Percentiles rank a stretch among this genome's conserved stretches.
phyloP scores from a whole-genome alignment of 2,329 filamentous ascomycete species.

The Cordyceps fumosorosea region DNA sequence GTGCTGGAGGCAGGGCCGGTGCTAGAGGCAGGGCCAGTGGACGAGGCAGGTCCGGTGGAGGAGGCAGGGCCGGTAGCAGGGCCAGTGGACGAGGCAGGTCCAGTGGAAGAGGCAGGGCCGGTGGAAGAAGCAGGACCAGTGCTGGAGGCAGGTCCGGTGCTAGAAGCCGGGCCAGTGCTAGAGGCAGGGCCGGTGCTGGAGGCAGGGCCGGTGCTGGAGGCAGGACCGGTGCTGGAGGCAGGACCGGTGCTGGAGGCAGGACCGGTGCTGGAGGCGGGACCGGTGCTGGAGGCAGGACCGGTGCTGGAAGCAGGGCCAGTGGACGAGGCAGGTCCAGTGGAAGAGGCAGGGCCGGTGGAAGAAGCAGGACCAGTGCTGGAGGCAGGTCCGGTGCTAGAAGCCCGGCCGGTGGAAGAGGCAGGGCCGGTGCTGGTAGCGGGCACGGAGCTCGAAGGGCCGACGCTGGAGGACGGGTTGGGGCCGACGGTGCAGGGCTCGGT shows the following conservation, averaged over 20 bases:
- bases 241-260: background rate
- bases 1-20: background rate
- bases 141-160: background rate
- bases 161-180: background rate
- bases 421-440: background rate
- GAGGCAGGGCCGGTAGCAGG: background rate
- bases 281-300: background rate
- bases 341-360: background rate
- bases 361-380: background rate
- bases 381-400: background rate
- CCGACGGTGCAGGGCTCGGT: slow-evolving; percentile 6
- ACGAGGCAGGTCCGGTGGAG: background rate
- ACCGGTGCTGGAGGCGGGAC: background rate
- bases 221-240: background rate
- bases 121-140: background rate
- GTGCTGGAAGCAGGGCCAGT: background rate
- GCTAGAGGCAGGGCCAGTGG: background rate
- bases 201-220: background rate
- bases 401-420: background rate
- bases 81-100: background rate
- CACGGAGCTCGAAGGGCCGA: background rate
- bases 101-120: background rate
- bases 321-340: background rate
- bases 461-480: slow-evolving; percentile 3
- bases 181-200: background rate